Base-by-base conservation (phyloP, 768 basidiomycete species). In the Termitomyces sp. region DNA sequence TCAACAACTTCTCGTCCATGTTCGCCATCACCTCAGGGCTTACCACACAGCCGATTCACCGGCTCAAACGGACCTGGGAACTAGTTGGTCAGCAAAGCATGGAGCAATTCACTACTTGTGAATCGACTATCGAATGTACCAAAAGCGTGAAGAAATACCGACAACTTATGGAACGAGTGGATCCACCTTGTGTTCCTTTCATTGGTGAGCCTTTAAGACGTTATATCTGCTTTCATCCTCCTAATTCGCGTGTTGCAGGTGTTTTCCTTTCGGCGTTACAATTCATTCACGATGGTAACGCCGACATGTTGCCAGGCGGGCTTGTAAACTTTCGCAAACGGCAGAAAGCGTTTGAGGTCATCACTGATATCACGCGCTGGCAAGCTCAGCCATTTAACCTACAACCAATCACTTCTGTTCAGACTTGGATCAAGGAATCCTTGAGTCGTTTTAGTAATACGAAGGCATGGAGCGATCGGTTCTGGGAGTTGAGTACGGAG, bases 1-100 rank as follows among this genome's bases (percentile, higher is more conserved):
- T 98, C 62, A 90, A 95, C 70, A 98, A 98, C 72, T 98, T 93
- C 73, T 95, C 94, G 22, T 90, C 87, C n/a, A 92, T 98, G 87
- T 91, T 94, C 57, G 94, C 94, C 41, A 90, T 98, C 56, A 87
- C 94, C 38, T 94, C 96, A 13, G 96, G 94, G 9, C 78, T 98
- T 54, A 95, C 95, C 64, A 92, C 92, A 0, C 90, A 94, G 22
- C 93, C 94, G 13, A 94, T 98, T 60, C 86, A 88, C 44, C 85
- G 96, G 5, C 77, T 98, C 58, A 95, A 94, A 70, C 84, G 96
- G 48, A 95, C 96, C 4, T 95, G 93, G 88, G 94, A 97, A 63
- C 85, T 88, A 72, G 84, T 98, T 60, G 86, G 79, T 63, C 81
- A 85, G 56, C 86, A 88, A 60, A 80, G 83, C 83, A 90, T 78